phyloP scores from a whole-genome alignment of 2,329 filamentous ascomycete species.

The Grosmannia serpens region DNA sequence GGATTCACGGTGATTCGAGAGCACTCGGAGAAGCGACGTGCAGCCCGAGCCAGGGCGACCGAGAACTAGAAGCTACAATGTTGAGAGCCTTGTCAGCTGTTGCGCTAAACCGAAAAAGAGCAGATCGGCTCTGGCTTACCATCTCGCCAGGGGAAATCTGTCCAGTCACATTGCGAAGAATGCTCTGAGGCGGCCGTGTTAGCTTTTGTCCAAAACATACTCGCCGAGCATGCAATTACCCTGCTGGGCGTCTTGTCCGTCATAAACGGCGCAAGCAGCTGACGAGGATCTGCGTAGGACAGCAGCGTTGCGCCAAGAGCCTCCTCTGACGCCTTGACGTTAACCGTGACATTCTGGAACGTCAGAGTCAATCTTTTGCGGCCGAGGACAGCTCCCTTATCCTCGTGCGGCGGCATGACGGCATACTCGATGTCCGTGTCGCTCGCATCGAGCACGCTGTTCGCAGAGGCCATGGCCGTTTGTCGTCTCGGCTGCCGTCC shows the following conservation, averaged over 20 bases:
- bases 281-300: constrained; percentile 8
- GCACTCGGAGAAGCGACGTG: constrained; percentile 45
- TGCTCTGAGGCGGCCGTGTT: neutral
- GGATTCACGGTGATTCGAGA: constrained; percentile 56
- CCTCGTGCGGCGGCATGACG: neutral
- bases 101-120: too few species aligned
- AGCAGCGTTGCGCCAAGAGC: constrained; percentile 9
- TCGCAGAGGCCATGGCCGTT: neutral
- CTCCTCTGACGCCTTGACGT: constrained; percentile 7
- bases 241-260: neutral
- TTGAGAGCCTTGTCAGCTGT: neutral
- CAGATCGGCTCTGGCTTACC: neutral
- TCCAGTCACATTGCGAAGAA: constrained; percentile 4
- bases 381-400: neutral
- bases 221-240: neutral
- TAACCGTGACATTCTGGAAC: constrained; percentile 8
- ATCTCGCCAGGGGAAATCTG: constrained; percentile 8
- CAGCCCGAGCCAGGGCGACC: constrained; percentile 47
- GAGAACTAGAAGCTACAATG: constrained; percentile 25
- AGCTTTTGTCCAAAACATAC: neutral
- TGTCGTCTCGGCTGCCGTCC: neutral
- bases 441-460: neutral
- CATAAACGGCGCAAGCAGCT: neutral
- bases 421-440: constrained; percentile 7
- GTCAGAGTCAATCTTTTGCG: constrained; percentile 9